Percentiles rank a stretch among this genome's conserved stretches.
Evolutionary conservation across 2,329 filamentous ascomycete species (phyloP).

Genomic region (Orbilia oligospora): DNA sequence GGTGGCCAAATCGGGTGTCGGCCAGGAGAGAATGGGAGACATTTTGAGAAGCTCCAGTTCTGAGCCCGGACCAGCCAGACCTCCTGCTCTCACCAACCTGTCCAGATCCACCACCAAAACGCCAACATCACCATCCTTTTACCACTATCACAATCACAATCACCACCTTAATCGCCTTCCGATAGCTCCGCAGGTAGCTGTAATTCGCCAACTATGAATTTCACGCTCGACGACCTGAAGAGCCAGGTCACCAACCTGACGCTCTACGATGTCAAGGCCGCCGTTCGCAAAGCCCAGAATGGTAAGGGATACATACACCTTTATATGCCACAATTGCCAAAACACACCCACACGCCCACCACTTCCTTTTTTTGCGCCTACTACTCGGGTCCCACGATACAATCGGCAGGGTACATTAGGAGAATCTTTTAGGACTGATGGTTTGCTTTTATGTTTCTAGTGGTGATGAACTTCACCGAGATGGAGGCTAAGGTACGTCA

Average conservation of each 20-base stretch:
- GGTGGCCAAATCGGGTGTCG: conserved; percentile 26
- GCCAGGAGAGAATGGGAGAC: conserved; percentile 42
- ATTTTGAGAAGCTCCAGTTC: conserved; percentile 61
- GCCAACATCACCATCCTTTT: background rate
- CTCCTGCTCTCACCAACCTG: conserved; percentile 51
- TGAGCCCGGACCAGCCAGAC: conserved; percentile 5
- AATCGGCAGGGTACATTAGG: conserved; percentile 38
- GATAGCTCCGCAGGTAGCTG: conserved; percentile 2
- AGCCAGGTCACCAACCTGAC: conserved; percentile 91
- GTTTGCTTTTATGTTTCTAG: conserved; percentile 69
- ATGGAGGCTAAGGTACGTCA: conserved; percentile 79
- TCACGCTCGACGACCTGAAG: conserved; percentile 80
- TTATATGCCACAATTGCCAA: conserved; percentile 25
- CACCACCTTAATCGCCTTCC: conserved; percentile 11
- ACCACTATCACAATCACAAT: conserved; percentile 10
- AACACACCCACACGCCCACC: conserved; percentile 20
- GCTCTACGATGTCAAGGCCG: conserved; percentile 94
- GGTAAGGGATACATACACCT: conserved; percentile 72
- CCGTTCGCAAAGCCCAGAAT: conserved; percentile 96
- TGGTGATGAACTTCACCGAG: conserved; percentile 98
- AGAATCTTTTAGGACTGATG: conserved; percentile 62
- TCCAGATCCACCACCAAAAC: conserved; percentile 22
- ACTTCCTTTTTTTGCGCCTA: conserved; percentile 34
- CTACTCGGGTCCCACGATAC: conserved; percentile 49
- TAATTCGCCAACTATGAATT: conserved; percentile 45